These are phyloP conservation scores for Xylariaceae sp. DNA, from an alignment of 2,329 filamentous ascomycete species.

Conservation along the genomic window DNA sequence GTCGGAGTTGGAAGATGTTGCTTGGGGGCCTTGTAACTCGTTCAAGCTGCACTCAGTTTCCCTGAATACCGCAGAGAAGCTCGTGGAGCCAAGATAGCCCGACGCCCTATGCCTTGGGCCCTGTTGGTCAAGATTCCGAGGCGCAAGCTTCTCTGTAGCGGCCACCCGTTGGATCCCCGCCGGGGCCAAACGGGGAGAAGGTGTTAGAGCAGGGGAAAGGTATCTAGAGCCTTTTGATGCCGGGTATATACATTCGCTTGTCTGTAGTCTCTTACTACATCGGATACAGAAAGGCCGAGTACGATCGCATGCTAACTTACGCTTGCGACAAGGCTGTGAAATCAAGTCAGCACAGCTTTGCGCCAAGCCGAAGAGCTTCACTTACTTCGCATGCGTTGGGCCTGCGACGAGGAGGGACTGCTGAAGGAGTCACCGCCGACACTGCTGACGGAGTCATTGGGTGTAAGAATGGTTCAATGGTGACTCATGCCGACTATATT, in stretches of 20 bases:
- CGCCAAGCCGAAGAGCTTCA: constrained; percentile 5
- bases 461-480: neutral
- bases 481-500: constrained; percentile 14
- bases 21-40: constrained; percentile 29
- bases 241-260: constrained; percentile 37
- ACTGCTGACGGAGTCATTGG: constrained; percentile 10
- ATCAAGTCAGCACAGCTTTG: constrained; percentile 20
- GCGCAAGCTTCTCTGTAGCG: constrained; percentile 2
- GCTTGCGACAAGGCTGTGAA: constrained; percentile 39
- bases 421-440: constrained; percentile 10
- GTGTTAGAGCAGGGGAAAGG: neutral
- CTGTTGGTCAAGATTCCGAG: constrained; percentile 19
- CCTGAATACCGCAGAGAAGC: constrained; percentile 36
- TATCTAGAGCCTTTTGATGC: constrained; percentile 13
- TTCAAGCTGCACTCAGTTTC: constrained; percentile 31
- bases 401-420: constrained; percentile 27
- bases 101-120: constrained; percentile 15
- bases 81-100: constrained; percentile 46
- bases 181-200: constrained; percentile 11
- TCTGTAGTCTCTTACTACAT: constrained; percentile 36
- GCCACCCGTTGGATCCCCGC: neutral
- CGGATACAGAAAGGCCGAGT: constrained; percentile 38
- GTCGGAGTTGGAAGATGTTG: constrained; percentile 10
- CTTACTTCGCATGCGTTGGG: constrained; percentile 29
- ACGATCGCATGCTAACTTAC: constrained; percentile 44